Evolutionary conservation across 768 basidiomycete species (phyloP).

Genomic region (Suillus americanus): DNA sequence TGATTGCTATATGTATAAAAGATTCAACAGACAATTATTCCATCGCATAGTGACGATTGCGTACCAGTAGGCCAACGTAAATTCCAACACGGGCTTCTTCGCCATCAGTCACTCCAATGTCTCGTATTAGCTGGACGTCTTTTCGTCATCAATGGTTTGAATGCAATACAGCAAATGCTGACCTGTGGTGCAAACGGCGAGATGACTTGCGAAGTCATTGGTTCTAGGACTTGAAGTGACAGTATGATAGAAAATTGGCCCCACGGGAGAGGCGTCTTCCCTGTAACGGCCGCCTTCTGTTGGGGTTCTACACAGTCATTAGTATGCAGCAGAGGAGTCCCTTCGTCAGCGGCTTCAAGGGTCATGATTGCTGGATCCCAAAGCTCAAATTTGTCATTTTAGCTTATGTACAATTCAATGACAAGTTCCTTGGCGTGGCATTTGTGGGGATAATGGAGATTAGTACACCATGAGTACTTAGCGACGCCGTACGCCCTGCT

Average conservation of each 20-base stretch:
- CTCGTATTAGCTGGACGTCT: conserved; percentile 8
- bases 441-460: not conserved
- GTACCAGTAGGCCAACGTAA: conserved; percentile 42
- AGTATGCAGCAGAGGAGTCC: conserved; percentile 48
- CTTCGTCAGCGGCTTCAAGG: conserved; percentile 41
- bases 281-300: conserved; percentile 12
- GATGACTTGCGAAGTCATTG: conserved; percentile 68
- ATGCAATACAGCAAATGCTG: conserved; percentile 15
- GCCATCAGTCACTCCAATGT: conserved; percentile 33
- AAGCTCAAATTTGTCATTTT: not conserved
- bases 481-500: no score
- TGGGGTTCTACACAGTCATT: conserved; percentile 28
- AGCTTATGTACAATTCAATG: not conserved
- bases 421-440: not conserved
- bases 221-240: conserved; percentile 69
- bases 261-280: conserved; percentile 58
- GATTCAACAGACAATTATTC: conserved; percentile 33
- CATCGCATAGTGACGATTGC: conserved; percentile 3
- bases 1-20: conserved; percentile 32
- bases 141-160: not conserved
- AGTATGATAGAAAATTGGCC: conserved; percentile 62
- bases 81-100: conserved; percentile 41
- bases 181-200: conserved; percentile 70
- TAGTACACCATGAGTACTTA: not conserved
- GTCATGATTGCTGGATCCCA: conserved; percentile 5